Percentiles rank a stretch among this genome's conserved stretches.
Conservation (phyloP, 2,329 filamentous ascomycete species). For the Fusarium incarnatum region DNA sequence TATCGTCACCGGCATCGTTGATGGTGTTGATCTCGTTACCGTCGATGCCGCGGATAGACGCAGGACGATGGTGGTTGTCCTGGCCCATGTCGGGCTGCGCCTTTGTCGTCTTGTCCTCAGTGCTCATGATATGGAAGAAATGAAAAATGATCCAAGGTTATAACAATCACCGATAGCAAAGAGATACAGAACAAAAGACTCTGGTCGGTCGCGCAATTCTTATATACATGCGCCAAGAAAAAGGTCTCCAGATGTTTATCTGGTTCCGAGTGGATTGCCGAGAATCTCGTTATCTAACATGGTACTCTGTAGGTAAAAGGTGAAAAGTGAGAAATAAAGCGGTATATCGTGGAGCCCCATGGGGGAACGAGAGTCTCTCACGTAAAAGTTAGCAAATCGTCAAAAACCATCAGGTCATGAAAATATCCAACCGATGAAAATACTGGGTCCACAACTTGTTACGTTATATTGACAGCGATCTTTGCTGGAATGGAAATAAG, state of each 20-base stretch:
- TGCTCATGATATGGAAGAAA: slow-evolving; percentile 8
- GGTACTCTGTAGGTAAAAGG: neutral
- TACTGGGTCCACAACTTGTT: slow-evolving; percentile 14
- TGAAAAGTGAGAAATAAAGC: neutral
- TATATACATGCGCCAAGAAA: slow-evolving; percentile 35
- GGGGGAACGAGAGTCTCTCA: slow-evolving; percentile 33
- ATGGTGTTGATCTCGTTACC: slow-evolving; percentile 30
- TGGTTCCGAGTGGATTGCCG: slow-evolving; percentile 14
- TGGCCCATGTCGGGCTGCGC: slow-evolving; percentile 25
- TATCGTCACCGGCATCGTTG: slow-evolving; percentile 22
- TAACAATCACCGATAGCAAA: neutral
- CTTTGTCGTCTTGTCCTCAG: slow-evolving; percentile 25
- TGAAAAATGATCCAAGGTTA: neutral
- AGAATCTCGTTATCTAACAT: slow-evolving; percentile 22
- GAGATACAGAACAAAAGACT: neutral
- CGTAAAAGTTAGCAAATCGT: slow-evolving; percentile 42
- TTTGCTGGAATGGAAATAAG: slow-evolving; percentile 15
- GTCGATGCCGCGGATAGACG: slow-evolving; percentile 23
- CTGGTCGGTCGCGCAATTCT: neutral
- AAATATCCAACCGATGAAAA: slow-evolving; percentile 19
- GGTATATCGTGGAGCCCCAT: slow-evolving; percentile 38
- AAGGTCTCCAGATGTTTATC: slow-evolving; percentile 21
- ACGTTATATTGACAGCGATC: slow-evolving; percentile 39
- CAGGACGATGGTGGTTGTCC: slow-evolving; percentile 8
- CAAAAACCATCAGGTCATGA: slow-evolving; percentile 34